Evolutionary conservation across 345 rosid species (phyloP).

Genomic region (Cardamine resedifolia): DNA sequence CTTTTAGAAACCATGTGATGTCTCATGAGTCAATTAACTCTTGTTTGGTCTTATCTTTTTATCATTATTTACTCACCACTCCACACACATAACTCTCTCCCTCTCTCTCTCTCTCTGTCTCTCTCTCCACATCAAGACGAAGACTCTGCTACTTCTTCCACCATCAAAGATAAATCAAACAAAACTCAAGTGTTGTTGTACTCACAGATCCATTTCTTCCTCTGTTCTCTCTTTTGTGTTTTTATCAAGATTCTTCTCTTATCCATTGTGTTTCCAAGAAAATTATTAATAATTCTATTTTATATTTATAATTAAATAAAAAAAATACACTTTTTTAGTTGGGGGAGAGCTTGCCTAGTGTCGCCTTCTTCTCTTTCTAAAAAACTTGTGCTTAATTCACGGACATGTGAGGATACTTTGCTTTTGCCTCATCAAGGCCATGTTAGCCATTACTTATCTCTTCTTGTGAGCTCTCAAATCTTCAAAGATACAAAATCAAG

Average conservation of each 20-base stretch:
- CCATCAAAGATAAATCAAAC: constrained; percentile 1
- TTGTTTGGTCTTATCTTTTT: background rate
- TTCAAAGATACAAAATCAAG: constrained; percentile 27
- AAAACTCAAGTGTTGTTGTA: constrained; percentile 20
- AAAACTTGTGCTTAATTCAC: constrained; percentile 33
- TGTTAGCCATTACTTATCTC: constrained; percentile 44
- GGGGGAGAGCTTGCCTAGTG: constrained; percentile 38
- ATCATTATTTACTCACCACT: background rate
- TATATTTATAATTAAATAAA: background rate
- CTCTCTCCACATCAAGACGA: constrained; percentile 24
- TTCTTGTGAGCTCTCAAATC: constrained; percentile 34
- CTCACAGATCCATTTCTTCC: constrained; percentile 10
- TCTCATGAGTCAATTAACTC: background rate
- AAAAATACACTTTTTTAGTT: constrained; percentile 15
- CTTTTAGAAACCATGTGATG: background rate
- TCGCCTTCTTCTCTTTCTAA: constrained; percentile 34
- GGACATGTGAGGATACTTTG: constrained; percentile 45
- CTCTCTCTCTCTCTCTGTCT: background rate
- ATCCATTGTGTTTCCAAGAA: constrained; percentile 23
- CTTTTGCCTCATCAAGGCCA: constrained; percentile 44
- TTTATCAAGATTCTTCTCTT: constrained; percentile 28
- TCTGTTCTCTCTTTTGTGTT: constrained; percentile 8
- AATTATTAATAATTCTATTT: background rate
- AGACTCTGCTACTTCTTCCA: constrained; percentile 7
- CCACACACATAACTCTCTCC: background rate